Evolutionary conservation across 139 green algal genomes (phyloP).

Genomic region (Desmodesmus armatus): DNA sequence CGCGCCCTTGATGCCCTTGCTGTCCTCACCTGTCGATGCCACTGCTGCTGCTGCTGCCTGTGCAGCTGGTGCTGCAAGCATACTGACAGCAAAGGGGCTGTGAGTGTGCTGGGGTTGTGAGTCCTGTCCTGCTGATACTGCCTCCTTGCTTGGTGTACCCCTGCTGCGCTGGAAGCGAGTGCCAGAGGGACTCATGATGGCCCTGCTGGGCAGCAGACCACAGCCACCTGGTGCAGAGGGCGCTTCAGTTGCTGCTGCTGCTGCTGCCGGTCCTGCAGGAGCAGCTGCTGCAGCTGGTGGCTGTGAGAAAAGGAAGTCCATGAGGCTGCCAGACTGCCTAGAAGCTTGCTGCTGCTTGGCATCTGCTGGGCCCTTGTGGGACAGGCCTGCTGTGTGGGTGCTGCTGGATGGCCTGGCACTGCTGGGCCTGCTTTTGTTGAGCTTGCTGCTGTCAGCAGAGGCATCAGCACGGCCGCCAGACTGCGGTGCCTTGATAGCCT

Average conservation of each 20-base stretch:
- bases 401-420: background rate
- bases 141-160: background rate
- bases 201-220: background rate
- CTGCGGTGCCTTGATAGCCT: background rate
- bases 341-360: background rate
- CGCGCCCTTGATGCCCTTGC: background rate
- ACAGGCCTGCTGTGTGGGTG: background rate
- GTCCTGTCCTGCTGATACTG: background rate
- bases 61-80: background rate
- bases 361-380: background rate
- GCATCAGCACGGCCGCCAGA: background rate
- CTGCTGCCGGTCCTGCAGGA: background rate
- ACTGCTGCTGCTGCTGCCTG: constrained; percentile 1
- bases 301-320: no score
- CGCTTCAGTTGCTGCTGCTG: background rate
- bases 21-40: background rate
- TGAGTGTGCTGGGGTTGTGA: no score
- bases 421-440: background rate
- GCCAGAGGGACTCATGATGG: background rate
- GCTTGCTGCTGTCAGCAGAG: background rate
- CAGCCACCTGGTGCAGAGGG: no score
- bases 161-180: background rate
- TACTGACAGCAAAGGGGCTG: constrained; percentile 2
- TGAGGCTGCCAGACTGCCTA: background rate
- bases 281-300: background rate